Base-by-base conservation (phyloP, 495 filamentous ascomycete genomes). In the Cairneyella variabilis region DNA sequence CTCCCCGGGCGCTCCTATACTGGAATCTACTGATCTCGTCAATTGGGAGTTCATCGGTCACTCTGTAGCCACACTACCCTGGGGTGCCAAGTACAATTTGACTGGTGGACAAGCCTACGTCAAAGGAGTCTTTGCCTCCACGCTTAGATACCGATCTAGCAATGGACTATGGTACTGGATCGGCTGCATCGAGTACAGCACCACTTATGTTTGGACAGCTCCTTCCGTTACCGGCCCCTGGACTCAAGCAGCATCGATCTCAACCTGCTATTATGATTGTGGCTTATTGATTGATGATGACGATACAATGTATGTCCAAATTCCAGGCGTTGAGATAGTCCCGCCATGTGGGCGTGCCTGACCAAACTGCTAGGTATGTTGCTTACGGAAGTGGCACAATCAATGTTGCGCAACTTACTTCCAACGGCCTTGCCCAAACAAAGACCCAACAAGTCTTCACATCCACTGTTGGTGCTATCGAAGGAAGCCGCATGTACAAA, bases 1-100 rank as follows among this genome's bases (percentile, higher is more conserved):
- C 61, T 82, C 77, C 6, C 82, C 80, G 3, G 80, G 82, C 39
- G 82, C 82, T 0, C 80, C 82, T 1, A 68, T 85, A 25, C 69
- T 85, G 4, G 66, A 65, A 14, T 83, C 79, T 2, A 73, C 70
- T 53, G 76, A 85, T 59, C 75, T 85, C 5, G 68, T 76, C 21
- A 76, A 80, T 61, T 83, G 80, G 80, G 72, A 79, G 25, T 71
- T 67, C 26, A 71, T 81, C 42, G 66, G 72, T 0, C 79, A 83
- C 58, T 74, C 75, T 7, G 71, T 85, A 0, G 80, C 80, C 0
- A 59, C 38, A 2, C 73, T 83, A 10, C 58, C 71, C 42, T 82
- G 73, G 43, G 72, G 70, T 17, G 36, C 61, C 10, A 66, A 66
- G 14, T 83, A 82, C 66, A 64, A 73, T 59, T 63, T 84, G 47